Base-by-base conservation (phyloP, 176 grass and related monocot genomes). In the Metroxylon sagu region DNA sequence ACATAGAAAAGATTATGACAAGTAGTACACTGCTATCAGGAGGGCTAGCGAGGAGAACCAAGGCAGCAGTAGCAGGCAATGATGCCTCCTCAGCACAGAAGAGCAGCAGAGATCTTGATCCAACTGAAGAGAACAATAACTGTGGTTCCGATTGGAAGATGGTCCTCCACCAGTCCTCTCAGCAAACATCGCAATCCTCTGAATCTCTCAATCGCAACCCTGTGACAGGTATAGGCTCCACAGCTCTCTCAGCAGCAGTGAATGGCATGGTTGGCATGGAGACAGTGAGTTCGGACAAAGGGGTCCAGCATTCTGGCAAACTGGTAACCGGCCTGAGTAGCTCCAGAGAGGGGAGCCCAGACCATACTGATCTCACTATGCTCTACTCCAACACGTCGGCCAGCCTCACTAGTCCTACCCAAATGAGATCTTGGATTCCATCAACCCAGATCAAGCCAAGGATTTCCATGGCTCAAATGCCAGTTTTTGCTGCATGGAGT, bases 331-430 rank as follows among this genome's bases (percentile, higher is more conserved):
- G 84, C 77, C 48, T 88, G 14, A 59, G 78, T 70, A 78, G 74
- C 56, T 98, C 93, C 15, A 84, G 83, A 65, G 86, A 95, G 59
- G 91, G 77, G 43, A 90, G 73, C 29, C 84, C 87, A 0, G 93
- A 92, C 52, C 69, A 64, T 26, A 5, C 67, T 27, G 61, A 64
- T 16, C 55, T 74, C 0, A 61, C 87, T 52, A 74, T 79, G 78
- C 30, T 90, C 15, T 68, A 81, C 65, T 59, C 85, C 10, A 85
- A 71, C 66, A 70, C 78, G 0, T 52, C 74, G 1, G 58, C 52
- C 35, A 43, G 3, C 21, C 56, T 48, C 18, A 31, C n/a, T 21
- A 4, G 29, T 55, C 39, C 29, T 6, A 48, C n/a, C 12, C 3
- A 54, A 50, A 61, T 62, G 19, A 64, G 35, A 61, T 77, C 79